A percentile compares a stretch with the other conserved stretches of the same genome.
phyloP scores from a whole-genome alignment of 768 basidiomycete genomes.

The Agrocybe praecox region DNA sequence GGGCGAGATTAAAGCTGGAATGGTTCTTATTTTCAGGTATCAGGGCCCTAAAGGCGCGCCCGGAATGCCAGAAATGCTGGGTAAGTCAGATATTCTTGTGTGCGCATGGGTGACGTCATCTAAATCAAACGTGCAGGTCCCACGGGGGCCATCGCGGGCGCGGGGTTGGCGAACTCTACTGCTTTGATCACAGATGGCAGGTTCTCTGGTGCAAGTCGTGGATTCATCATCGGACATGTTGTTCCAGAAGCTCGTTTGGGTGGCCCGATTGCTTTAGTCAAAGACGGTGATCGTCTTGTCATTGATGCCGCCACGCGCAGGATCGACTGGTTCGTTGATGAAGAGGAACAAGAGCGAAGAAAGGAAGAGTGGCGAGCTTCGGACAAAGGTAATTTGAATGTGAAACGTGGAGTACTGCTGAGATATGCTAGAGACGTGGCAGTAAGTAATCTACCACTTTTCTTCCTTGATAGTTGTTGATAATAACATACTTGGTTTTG shows the following conservation, averaged over 20 bases:
- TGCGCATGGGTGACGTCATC: background rate
- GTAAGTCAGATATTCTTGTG: constrained; percentile 18
- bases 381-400: constrained; percentile 63
- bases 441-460: constrained; percentile 47
- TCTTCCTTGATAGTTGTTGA: background rate
- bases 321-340: constrained; percentile 75
- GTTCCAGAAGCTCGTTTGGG: constrained; percentile 71
- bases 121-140: constrained; percentile 50
- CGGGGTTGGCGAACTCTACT: constrained; percentile 76
- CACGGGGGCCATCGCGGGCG: constrained; percentile 83
- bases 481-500: background rate
- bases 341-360: constrained; percentile 64
- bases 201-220: constrained; percentile 78
- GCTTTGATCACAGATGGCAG: constrained; percentile 89
- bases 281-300: constrained; percentile 79
- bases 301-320: constrained; percentile 68
- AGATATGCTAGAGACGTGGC: constrained; percentile 87
- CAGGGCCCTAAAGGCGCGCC: constrained; percentile 92
- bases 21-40: constrained; percentile 81
- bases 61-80: constrained; percentile 83
- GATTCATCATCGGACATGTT: constrained; percentile 59
- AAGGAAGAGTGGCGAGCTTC: constrained; percentile 71
- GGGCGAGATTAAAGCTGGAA: constrained; percentile 77
- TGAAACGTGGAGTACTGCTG: constrained; percentile 73
- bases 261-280: constrained; percentile 85